Base-by-base conservation (phyloP, 2,329 filamentous ascomycete genomes). In the Colletotrichum paranaense region DNA sequence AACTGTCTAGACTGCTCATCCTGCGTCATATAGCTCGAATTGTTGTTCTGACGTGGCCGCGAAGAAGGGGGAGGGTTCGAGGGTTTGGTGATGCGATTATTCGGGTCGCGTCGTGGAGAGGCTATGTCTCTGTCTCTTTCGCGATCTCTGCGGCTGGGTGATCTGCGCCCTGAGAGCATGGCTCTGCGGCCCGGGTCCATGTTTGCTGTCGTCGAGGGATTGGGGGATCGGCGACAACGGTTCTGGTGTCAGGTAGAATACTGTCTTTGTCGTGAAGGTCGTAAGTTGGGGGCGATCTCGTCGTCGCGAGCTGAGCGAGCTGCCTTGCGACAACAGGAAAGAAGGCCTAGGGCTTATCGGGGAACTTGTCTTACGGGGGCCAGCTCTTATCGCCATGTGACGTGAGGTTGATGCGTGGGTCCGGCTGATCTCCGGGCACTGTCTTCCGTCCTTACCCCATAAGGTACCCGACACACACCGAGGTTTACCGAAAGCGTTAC, bases 1-100 rank as follows among this genome's bases (percentile, higher is more conserved):
- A 97, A 99, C 79, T 93, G 89, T 30, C 92, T 88, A 76, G 92
- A 93, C 80, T 95, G 92, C 79, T 95, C 92, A 78, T 95, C 93
- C 80, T 95, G 90, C 71, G 92, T 93, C 74, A 94, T 84, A 77
- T 88, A 89, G 67, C 80, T 82, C n/a, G 82, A 78, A 46, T 77
- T 66, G 75, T 80, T 63, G 78, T 66, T 74, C 73, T 79, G 63
- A 75, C 79, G 62, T 67, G 78, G 75, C 74, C 70, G 76, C 77
- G 75, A 79, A 79, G 69, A 76, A 75, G 26, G 78, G 77, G 60
- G 78, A 76, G 52, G 78, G 79, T 71, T 82, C 80, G 82, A 76
- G 22, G 86, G 82, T 79, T 92, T 92, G 67, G 87, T 86, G 77
- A 92, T 85, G 77, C 91, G 89, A 68, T 81, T 88, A 77, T 84